These are phyloP conservation scores for Phytophthora agathidicida DNA, from an alignment of 352 stramenopile genomes.

Conservation along the genomic window DNA sequence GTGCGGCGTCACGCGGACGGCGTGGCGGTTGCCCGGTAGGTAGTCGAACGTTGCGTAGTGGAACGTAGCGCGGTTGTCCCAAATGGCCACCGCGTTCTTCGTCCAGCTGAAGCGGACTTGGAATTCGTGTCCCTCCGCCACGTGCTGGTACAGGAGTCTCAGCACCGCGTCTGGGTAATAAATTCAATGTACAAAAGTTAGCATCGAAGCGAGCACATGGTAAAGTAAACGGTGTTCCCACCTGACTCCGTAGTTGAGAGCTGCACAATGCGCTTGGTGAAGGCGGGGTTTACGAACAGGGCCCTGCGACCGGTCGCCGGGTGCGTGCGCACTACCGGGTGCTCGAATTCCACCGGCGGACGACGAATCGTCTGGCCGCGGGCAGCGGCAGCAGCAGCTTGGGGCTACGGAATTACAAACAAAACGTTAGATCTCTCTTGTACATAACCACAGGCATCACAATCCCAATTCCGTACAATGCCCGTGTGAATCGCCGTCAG, in stretches of 20 bases:
- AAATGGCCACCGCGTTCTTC: slow-evolving; percentile 34
- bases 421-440: background rate
- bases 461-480: slow-evolving; percentile 18
- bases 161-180: slow-evolving; percentile 20
- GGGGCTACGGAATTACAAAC: slow-evolving; percentile 6
- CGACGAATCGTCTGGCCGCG: slow-evolving; percentile 36
- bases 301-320: slow-evolving; percentile 20
- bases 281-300: slow-evolving; percentile 47
- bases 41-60: slow-evolving; percentile 34
- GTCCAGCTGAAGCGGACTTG: slow-evolving; percentile 30
- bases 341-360: slow-evolving; percentile 36
- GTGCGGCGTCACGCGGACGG: slow-evolving; percentile 22
- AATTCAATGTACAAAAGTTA: background rate
- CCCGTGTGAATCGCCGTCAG: slow-evolving; percentile 55
- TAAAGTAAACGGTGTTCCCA: too few species aligned
- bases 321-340: slow-evolving; percentile 50
- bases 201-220: too few species aligned
- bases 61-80: slow-evolving; percentile 29
- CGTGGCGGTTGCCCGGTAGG: slow-evolving; percentile 26
- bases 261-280: slow-evolving; percentile 49
- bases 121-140: slow-evolving; percentile 24
- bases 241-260: slow-evolving; percentile 44
- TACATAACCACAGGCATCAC: background rate
- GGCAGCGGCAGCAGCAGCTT: slow-evolving; percentile 18
- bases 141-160: slow-evolving; percentile 25